Conservation (phyloP, 768 basidiomycete species). For the Sistotremastrum niveocremeum region DNA sequence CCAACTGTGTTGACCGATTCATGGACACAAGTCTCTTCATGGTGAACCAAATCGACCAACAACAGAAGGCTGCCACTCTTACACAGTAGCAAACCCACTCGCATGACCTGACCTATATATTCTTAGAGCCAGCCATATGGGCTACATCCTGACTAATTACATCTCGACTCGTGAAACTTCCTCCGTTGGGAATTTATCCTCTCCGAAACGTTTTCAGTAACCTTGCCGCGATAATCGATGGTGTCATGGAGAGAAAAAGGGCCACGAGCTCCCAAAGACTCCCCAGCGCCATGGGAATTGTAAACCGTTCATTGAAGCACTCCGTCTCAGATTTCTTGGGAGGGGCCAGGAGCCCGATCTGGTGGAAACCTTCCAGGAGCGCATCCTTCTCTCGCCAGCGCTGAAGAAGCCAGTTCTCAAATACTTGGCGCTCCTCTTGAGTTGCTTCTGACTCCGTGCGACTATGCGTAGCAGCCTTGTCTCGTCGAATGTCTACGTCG, state of each 20-base stretch:
- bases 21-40: constrained; percentile 76
- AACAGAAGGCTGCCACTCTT: constrained; percentile 19
- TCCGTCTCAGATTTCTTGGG: background rate
- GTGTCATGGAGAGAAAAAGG: constrained; percentile 62
- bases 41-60: constrained; percentile 45
- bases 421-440: constrained; percentile 43
- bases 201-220: background rate
- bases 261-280: constrained; percentile 41
- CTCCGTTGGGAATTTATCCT: background rate
- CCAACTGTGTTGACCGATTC: constrained; percentile 87
- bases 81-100: background rate
- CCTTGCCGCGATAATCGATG: constrained; percentile 21
- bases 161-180: background rate
- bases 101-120: no score
- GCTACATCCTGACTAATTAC: no score
- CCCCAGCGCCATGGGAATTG: constrained; percentile 49
- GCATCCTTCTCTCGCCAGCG: constrained; percentile 82
- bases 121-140: no score
- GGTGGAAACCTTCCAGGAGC: constrained; percentile 53
- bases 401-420: constrained; percentile 73
- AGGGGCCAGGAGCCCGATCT: constrained; percentile 32
- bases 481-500: constrained; percentile 23
- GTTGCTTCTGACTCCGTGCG: constrained; percentile 30
- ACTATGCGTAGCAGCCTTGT: constrained; percentile 13
- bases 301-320: constrained; percentile 18